phyloP scores from a whole-genome alignment of 306 rosid genomes.

The Mimosa bimucronata region DNA sequence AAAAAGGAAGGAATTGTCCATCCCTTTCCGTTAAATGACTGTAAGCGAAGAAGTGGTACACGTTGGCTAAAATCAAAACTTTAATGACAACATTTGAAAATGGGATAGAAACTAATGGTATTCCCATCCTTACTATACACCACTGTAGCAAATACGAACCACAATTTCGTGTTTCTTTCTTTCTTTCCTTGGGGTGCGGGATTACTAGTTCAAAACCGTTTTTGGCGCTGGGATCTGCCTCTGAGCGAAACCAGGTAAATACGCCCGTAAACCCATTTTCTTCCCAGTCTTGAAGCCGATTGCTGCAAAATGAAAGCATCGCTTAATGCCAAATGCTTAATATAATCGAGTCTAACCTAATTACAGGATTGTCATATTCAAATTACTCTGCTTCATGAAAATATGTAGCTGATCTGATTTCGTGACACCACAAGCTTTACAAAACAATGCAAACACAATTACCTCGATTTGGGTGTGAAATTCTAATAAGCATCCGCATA shows the following conservation, averaged over 20 bases:
- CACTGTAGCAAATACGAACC: not conserved
- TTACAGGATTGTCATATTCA: not conserved
- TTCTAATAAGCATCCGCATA: conserved; percentile 77
- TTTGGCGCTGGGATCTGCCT: conserved; percentile 52
- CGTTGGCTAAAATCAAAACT: conserved; percentile 34
- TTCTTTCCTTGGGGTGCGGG: not conserved
- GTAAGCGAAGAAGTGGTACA: not conserved
- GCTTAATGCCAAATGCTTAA: conserved; percentile 24
- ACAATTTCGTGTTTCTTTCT: not conserved
- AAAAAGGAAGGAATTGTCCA: conserved; percentile 11
- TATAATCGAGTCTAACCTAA: not conserved
- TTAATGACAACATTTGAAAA: conserved; percentile 1
- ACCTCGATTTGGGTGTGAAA: conserved; percentile 87
- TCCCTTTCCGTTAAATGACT: not conserved
- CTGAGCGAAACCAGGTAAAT: conserved; percentile 71
- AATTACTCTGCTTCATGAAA: not conserved
- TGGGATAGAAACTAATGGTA: conserved; percentile 13
- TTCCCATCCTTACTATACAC: conserved; percentile 37
- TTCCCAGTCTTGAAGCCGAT: conserved; percentile 63
- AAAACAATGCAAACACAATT: conserved; percentile 32
- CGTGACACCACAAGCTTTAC: not conserved
- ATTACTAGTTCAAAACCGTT: conserved; percentile 24
- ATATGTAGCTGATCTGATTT: conserved; percentile 16
- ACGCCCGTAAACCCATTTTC: conserved; percentile 90
- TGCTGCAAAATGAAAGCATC: conserved; percentile 53